Conservation (phyloP, 148 eudicot genomes). For the Rhododendron mucronatum region DNA sequence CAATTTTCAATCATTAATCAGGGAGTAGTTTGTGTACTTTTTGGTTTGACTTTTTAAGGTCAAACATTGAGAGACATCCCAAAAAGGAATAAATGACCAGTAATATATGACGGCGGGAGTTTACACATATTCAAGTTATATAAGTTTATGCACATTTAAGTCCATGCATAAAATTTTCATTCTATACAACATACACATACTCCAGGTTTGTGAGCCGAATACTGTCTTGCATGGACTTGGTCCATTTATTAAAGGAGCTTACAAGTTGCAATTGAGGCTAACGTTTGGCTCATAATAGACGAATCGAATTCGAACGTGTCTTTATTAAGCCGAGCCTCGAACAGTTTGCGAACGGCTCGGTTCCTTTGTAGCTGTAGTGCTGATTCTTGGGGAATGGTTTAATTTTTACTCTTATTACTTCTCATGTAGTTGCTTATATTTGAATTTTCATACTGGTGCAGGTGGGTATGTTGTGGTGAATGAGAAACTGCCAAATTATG, state of each 20-base stretch:
- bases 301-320: background rate
- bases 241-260: background rate
- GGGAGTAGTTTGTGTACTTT: too few relatives aligned
- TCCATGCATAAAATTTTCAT: background rate
- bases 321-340: background rate
- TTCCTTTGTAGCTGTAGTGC: background rate
- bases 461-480: conserved; percentile 25
- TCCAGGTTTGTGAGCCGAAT: background rate
- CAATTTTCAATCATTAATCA: too few relatives aligned
- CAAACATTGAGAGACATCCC: too few relatives aligned
- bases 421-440: background rate
- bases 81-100: too few relatives aligned
- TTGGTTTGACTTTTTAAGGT: too few relatives aligned
- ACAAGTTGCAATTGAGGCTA: background rate
- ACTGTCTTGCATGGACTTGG: background rate
- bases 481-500: conserved; percentile 22
- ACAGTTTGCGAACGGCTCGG: background rate
- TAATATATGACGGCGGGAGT: too few relatives aligned
- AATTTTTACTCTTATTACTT: background rate
- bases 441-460: background rate
- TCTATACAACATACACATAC: background rate
- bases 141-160: too few relatives aligned
- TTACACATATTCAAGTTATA: too few relatives aligned
- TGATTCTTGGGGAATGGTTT: background rate
- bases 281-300: background rate